phyloP scores from a whole-genome alignment of 345 rosid genomes.

The Brassica incana region DNA sequence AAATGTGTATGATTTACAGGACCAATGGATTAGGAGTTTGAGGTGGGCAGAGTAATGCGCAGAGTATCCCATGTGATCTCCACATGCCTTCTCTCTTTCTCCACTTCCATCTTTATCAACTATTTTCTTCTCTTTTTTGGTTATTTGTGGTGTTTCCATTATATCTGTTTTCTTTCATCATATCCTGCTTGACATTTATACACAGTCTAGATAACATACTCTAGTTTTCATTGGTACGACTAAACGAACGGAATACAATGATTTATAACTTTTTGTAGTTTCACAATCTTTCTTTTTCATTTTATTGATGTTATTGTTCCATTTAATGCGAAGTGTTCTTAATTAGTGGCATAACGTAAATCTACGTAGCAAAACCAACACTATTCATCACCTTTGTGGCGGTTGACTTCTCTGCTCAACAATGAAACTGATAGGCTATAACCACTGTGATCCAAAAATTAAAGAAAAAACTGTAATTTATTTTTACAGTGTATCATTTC shows the following conservation, averaged over 20 bases:
- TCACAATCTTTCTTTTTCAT: background rate
- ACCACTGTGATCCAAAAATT: too few relatives aligned
- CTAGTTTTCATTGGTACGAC: background rate
- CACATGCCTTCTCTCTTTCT: slow-evolving; percentile 36
- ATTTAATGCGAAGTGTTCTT: background rate
- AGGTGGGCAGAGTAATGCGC: slow-evolving; percentile 34
- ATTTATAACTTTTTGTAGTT: background rate
- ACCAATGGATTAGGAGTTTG: slow-evolving; percentile 31
- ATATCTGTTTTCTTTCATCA: slow-evolving; percentile 1
- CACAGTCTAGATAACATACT: background rate
- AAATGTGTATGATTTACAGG: slow-evolving; percentile 14
- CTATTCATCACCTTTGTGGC: too few relatives aligned
- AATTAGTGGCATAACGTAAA: background rate
- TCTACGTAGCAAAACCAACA: too few relatives aligned
- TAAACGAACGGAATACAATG: background rate
- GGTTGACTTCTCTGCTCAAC: too few relatives aligned
- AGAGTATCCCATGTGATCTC: slow-evolving; percentile 42
- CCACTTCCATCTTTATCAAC: background rate
- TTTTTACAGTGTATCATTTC: too few relatives aligned
- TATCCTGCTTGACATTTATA: slow-evolving; percentile 13
- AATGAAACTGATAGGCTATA: too few relatives aligned
- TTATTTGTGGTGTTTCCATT: background rate
- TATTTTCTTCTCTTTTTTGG: background rate
- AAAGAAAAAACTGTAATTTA: too few relatives aligned
- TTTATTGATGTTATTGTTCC: background rate